Percentiles rank a stretch among this genome's conserved stretches.
These are phyloP conservation scores for Phyllosticta paracitricarpa DNA, from an alignment of 2,329 filamentous ascomycete genomes.

Conservation along the genomic window DNA sequence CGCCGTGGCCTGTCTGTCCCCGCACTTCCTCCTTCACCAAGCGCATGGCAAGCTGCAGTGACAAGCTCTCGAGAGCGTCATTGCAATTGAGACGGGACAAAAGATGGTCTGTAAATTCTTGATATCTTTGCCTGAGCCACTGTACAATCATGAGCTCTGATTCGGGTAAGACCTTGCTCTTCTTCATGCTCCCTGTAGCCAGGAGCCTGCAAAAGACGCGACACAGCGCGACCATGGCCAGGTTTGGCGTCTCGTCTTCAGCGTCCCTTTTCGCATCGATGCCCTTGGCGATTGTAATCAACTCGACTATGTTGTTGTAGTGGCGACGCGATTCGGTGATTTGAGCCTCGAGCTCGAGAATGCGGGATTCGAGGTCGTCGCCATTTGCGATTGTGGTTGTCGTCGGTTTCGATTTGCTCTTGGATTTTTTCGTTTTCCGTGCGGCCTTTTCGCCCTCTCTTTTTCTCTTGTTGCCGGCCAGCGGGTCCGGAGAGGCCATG, in stretches of 20 bases:
- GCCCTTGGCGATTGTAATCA: slow-evolving; percentile 50
- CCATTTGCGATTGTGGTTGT: slow-evolving; percentile 15
- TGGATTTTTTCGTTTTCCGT: slow-evolving; percentile 29
- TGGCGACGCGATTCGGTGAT: slow-evolving; percentile 80
- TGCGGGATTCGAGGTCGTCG: slow-evolving; percentile 51
- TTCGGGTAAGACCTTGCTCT: slow-evolving; percentile 55
- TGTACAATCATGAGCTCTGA: slow-evolving; percentile 64
- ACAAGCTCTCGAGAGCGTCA: slow-evolving; percentile 55
- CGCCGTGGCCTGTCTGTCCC: slow-evolving; percentile 48
- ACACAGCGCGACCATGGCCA: slow-evolving; percentile 72
- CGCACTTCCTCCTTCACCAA: slow-evolving; percentile 70
- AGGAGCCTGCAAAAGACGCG: slow-evolving; percentile 77
- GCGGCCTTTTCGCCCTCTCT: slow-evolving; percentile 24
- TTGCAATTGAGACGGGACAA: slow-evolving; percentile 47
- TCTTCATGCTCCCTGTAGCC: slow-evolving; percentile 59
- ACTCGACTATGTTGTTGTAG: slow-evolving; percentile 77
- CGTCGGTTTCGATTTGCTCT: slow-evolving; percentile 24
- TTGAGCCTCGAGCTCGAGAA: slow-evolving; percentile 66
- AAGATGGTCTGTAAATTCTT: slow-evolving; percentile 58
- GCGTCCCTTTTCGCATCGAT: slow-evolving; percentile 31
- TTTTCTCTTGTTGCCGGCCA: slow-evolving; percentile 35
- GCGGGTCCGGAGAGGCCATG: slow-evolving; percentile 17
- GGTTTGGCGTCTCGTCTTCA: slow-evolving; percentile 47
- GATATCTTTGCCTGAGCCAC: slow-evolving; percentile 69
- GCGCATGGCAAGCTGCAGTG: slow-evolving; percentile 71